Percentiles rank a stretch among this genome's conserved stretches.
Evolutionary conservation across 139 green algal species (phyloP).

Genomic region (Parachlorella kessleri): DNA sequence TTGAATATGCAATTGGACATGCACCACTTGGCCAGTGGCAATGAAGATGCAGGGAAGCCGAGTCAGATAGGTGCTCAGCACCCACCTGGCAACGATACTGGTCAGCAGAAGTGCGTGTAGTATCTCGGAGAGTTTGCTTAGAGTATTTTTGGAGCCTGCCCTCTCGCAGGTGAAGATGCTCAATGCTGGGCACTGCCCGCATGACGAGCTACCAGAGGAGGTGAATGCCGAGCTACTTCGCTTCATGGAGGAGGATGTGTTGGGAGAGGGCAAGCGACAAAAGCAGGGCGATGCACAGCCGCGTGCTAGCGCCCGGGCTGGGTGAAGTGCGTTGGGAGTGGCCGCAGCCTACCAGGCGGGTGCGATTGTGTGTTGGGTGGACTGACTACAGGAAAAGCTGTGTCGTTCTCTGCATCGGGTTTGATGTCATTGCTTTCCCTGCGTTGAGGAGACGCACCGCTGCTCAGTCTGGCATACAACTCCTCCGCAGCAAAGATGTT

Average conservation of each 20-base stretch:
- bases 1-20: no score
- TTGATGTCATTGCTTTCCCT: neutral
- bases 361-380: neutral
- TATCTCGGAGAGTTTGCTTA: neutral
- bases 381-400: neutral
- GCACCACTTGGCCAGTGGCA: no score
- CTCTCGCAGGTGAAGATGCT: constrained; percentile 46
- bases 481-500: no score
- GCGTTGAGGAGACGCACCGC: no score
- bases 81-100: no score
- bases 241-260: constrained; percentile 47
- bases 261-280: neutral
- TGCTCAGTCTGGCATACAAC: no score
- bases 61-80: no score
- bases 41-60: no score
- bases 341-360: neutral
- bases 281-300: neutral
- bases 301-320: neutral
- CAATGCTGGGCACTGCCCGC: constrained; percentile 81
- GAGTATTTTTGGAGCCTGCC: no score
- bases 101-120: neutral
- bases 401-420: neutral
- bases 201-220: constrained; percentile 79
- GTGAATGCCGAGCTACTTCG: constrained; percentile 63
- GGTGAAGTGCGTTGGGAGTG: neutral